Evolutionary conservation across 2,329 filamentous ascomycete species (phyloP).

Genomic region (Sphaceloma murrayae): DNA sequence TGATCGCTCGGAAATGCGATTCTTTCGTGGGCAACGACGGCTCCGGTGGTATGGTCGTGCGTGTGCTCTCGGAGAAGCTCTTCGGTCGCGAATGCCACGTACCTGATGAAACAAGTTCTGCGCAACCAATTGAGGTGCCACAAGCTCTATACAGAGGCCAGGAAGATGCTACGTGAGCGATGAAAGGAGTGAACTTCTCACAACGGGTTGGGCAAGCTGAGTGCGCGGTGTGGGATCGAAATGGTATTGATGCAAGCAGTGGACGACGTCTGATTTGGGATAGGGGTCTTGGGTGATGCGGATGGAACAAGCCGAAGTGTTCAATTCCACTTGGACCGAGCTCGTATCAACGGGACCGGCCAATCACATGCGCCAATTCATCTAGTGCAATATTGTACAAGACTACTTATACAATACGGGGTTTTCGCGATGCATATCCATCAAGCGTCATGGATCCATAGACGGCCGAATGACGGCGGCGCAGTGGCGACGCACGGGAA

Average conservation of each 20-base stretch:
- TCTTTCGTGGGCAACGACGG: background rate
- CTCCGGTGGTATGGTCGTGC: background rate
- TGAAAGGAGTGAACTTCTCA: background rate
- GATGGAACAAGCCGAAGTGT: slow-evolving; percentile 12
- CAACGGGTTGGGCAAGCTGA: background rate
- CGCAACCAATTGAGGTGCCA: background rate
- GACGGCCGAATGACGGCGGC: background rate
- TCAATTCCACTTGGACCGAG: slow-evolving; percentile 14
- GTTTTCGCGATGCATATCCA: too few relatives aligned
- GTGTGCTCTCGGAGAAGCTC: slow-evolving; percentile 2
- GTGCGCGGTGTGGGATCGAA: background rate
- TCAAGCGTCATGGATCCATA: background rate
- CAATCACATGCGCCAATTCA: slow-evolving; percentile 1
- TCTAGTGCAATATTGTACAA: slow-evolving; percentile 1
- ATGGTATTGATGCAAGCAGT: background rate
- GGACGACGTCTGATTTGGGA: background rate
- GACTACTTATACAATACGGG: background rate
- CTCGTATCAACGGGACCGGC: background rate
- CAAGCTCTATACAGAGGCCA: background rate
- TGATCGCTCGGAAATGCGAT: background rate
- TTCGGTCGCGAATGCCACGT: slow-evolving; percentile 12
- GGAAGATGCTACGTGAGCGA: background rate
- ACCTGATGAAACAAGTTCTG: background rate
- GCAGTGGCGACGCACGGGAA: too few relatives aligned
- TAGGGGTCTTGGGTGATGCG: slow-evolving; percentile 14